Evolutionary conservation across 768 basidiomycete genomes (phyloP), one percentile per base, ranked within the genome.

Genomic region (Lactarius evosmus): DNA sequence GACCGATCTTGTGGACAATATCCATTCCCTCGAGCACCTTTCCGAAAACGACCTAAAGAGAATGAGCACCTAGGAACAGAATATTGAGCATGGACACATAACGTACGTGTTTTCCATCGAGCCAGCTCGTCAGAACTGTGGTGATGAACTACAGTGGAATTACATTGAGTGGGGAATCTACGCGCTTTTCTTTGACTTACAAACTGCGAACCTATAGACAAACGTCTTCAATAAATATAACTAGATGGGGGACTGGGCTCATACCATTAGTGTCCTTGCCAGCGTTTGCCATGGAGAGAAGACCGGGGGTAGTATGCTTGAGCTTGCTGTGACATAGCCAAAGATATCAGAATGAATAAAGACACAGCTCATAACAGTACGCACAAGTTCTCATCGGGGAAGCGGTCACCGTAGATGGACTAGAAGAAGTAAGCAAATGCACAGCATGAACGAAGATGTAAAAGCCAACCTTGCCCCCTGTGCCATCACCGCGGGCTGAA

Each of bases 301-400:
- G 81, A 66, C 95, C 95, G 56, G 91, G 85, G 40, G 85, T 86
- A 70, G 91, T 90, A 81, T 99, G 96, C 75, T 86, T 87, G 75
- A 98, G 90, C 83, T 98, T 97, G 83, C 95, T 97, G 70, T 25
- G 22, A 44, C 7, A 66, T 12, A n/a, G 55, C 16, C 11, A 19
- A 58, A 46, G 27, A 12, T 36, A 12, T 63, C 46, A 55, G 25
- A 33, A 29, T n/a, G 51, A 14, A 8, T 11, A 32, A 27, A 36
- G 8, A 14, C 25, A 29, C 49, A n/a, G 44, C 3, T 29, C 17
- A 29, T 2, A 17, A 14, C 17, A 46, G 32, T 17, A 72, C 86
- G 74, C 69, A 93, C 92, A 95, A 95, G 82, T 98, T 98, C 80
- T 98, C 97, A 69, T 98, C 96, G 59, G 88, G 82, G 76, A 99